Conservation (phyloP, 2,329 filamentous ascomycete species). For the Fusarium drepaniforme region DNA sequence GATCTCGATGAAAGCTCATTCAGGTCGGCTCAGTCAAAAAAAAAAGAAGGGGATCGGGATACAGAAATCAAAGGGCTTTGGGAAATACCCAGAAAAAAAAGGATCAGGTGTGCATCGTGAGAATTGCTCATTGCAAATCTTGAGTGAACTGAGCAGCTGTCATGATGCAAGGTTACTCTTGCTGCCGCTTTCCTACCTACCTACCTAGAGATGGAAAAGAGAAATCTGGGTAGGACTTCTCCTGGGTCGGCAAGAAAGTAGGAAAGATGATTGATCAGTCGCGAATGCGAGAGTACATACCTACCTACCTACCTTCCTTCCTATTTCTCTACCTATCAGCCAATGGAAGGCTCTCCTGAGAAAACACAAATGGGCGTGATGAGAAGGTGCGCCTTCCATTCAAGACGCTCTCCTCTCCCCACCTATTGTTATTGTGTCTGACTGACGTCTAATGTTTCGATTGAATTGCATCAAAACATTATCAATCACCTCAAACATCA, state of each 20-base stretch:
- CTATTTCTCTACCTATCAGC: background rate
- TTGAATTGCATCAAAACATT: background rate
- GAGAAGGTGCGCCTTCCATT: background rate
- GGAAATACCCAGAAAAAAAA: background rate
- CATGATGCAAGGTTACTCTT: background rate
- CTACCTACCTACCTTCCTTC: background rate
- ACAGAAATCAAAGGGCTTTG: background rate
- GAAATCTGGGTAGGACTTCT: background rate
- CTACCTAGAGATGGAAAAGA: background rate
- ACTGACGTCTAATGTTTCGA: background rate
- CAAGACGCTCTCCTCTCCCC: background rate
- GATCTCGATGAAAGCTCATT: constrained; percentile 15
- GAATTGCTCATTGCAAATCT: background rate
- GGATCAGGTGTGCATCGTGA: background rate
- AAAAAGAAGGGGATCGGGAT: background rate
- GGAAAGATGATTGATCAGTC: background rate
- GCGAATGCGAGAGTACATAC: background rate
- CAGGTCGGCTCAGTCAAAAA: background rate
- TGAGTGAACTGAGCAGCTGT: background rate
- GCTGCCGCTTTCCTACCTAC: background rate
- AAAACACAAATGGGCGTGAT: background rate
- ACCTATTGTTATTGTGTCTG: background rate
- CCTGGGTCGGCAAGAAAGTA: background rate
- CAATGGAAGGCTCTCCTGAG: background rate
- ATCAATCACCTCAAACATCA: background rate